Evolutionary conservation across 1,284 basidiomycete genomes (phyloP).

Genomic region (Leccinum pseudoinsigne): DNA sequence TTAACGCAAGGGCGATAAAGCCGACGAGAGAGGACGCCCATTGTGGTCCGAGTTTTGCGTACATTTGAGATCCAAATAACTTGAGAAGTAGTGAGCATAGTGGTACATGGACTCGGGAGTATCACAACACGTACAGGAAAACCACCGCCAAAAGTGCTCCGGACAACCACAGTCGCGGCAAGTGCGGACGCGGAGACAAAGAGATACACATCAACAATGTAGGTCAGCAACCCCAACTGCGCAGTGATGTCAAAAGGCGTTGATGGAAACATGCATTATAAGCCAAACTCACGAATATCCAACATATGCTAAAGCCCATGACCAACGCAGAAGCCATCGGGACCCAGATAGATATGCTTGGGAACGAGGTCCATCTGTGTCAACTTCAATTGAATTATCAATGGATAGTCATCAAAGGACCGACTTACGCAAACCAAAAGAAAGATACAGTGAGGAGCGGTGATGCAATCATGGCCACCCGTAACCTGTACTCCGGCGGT

Average conservation of each 20-base stretch:
- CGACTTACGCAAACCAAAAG: constrained; percentile 66
- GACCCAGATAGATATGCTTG: constrained; percentile 54
- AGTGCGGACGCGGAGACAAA: constrained; percentile 59
- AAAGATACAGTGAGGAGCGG: constrained; percentile 58
- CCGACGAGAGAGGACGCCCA: constrained; percentile 62
- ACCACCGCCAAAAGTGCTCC: constrained; percentile 55
- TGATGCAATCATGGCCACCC: constrained; percentile 52
- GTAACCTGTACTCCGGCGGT: constrained; percentile 67
- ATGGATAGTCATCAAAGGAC: not conserved
- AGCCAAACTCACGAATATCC: constrained; percentile 58
- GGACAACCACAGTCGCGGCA: constrained; percentile 53
- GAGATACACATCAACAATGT: constrained; percentile 60
- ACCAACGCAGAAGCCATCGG: constrained; percentile 53
- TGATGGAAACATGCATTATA: not conserved
- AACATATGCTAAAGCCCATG: constrained; percentile 55
- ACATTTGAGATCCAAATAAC: constrained; percentile 59
- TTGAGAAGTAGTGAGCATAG: constrained; percentile 17
- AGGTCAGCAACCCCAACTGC: constrained; percentile 54
- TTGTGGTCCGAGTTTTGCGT: constrained; percentile 43
- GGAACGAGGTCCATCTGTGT: constrained; percentile 53
- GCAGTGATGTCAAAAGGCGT: constrained; percentile 1
- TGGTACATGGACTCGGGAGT: not conserved
- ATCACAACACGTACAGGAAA: constrained; percentile 48
- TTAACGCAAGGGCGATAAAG: constrained; percentile 48
- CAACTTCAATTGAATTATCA: constrained; percentile 1